Base-by-base conservation (phyloP, 1,284 basidiomycete genomes). In the Polyporus tsugae region DNA sequence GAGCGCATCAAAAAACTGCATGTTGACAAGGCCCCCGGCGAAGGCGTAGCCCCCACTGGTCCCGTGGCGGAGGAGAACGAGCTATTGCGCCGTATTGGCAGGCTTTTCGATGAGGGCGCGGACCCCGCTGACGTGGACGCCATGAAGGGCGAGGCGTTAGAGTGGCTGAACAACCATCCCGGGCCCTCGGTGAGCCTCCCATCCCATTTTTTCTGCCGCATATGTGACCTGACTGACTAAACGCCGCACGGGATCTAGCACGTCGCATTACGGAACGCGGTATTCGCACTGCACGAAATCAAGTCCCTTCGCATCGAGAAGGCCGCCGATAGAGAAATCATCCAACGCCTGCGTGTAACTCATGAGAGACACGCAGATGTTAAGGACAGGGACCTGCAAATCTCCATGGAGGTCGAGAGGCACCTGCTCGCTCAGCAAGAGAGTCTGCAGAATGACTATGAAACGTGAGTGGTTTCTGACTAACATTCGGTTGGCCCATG, bases 1-100 rank as follows among this genome's bases (percentile, higher is more conserved):
- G 83, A 85, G 63, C 84, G 86, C 66, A 79, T 87, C 74, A 90
- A 89, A 78, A 89, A 85, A 73, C 79, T 92, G 13, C 85, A 89
- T 77, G 85, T 91, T 71, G 88, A 87, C 76, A 82, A 74, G 29
- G 71, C 66, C 52, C 58, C 73, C 6, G 63, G 58, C 33, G 69
- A 62, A 17, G 73, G 68, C 33, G 38, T 67, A 53, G 53, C 67
- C 22, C 58, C 52, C n/a, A 55, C 66, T n/a, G 70, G 66, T 5
- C 42, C 64, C 15, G 65, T 60, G 59, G 65, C 58, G 36, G 73
- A 76, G 62, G 78, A 77, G 60, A 67, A 60, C 60, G 80, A 82
- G 57, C 77, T 86, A 19, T 76, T 90, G 61, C 82, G 84, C 60
- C 82, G 82, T 68, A 75, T 91, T 15, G 81, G 82, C 0, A 72